phyloP scores from a whole-genome alignment of 352 stramenopile species.

The Globisporangium heterothallicum region DNA sequence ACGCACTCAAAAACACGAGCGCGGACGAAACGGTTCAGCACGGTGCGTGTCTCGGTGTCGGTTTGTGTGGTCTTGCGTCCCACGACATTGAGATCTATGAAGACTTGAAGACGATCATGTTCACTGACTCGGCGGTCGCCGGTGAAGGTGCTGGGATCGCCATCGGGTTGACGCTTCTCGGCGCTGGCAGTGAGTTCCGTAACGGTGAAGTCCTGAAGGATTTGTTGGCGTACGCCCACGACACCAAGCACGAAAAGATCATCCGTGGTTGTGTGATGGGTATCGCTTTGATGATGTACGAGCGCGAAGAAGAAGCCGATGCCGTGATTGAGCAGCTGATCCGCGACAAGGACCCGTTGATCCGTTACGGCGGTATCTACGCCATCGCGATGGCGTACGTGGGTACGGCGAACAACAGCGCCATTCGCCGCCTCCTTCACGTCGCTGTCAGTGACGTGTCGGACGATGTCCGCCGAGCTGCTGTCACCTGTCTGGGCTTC shows the following conservation, averaged over 20 bases:
- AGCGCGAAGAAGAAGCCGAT: conserved; percentile 95
- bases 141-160: conserved; percentile 96
- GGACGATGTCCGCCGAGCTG: conserved; percentile 97
- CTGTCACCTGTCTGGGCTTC: conserved; percentile 97
- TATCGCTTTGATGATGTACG: conserved; percentile 98
- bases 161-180: conserved; percentile 97
- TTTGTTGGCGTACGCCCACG: conserved; percentile 96
- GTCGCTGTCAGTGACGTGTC: conserved; percentile 98
- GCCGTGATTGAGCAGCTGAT: conserved; percentile 96
- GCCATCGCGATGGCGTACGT: conserved; percentile 96
- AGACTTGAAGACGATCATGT: conserved; percentile 96
- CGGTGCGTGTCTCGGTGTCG: conserved; percentile 95
- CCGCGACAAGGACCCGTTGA: conserved; percentile 95
- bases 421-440: conserved; percentile 95
- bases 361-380: conserved; percentile 98
- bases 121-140: conserved; percentile 96
- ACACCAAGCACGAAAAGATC: conserved; percentile 99
- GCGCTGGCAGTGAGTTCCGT: conserved; percentile 86
- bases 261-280: conserved; percentile 97
- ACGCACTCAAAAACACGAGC: conserved; percentile 74
- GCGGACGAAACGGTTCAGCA: conserved; percentile 98
- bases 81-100: conserved; percentile 94
- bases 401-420: conserved; percentile 96
- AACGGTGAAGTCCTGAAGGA: conserved; percentile 88
- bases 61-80: conserved; percentile 94